Percentiles rank a stretch among this genome's conserved stretches.
Conservation (phyloP, 2,329 filamentous ascomycete genomes). For the Septoria petroselini region DNA sequence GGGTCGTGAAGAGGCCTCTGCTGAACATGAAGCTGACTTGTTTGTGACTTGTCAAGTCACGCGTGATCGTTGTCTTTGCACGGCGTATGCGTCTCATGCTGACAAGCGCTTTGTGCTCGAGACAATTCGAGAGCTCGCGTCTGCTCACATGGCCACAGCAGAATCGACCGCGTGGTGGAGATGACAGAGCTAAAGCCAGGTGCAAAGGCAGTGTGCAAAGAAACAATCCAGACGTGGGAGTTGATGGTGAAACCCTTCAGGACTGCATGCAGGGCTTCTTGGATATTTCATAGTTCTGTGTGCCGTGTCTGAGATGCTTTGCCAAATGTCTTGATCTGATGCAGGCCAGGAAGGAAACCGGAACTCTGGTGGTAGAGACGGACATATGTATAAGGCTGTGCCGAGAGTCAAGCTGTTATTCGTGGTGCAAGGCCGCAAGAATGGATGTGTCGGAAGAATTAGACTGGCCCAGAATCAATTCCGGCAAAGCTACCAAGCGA, state of each 20-base stretch:
- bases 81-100: not conserved
- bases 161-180: not conserved
- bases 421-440: not conserved
- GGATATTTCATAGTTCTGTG: not conserved
- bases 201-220: not conserved
- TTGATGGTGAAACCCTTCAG: not conserved
- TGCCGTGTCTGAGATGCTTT: not conserved
- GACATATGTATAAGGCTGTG: not conserved
- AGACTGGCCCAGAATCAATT: not conserved
- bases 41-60: too few relatives aligned
- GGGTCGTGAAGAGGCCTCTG: too few relatives aligned
- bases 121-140: not conserved
- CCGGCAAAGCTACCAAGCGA: not conserved
- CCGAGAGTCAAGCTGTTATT: not conserved
- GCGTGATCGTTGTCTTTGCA: too few relatives aligned
- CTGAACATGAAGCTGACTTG: too few relatives aligned
- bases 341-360: too few relatives aligned
- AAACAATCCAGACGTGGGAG: not conserved
- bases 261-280: not conserved
- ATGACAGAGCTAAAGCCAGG: not conserved
- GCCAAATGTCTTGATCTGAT: not conserved
- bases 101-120: not conserved
- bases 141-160: not conserved
- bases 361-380: not conserved
- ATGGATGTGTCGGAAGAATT: not conserved